Base-by-base conservation (phyloP, 1,139 yeast species). In the Arxiozyma slooffiae region DNA sequence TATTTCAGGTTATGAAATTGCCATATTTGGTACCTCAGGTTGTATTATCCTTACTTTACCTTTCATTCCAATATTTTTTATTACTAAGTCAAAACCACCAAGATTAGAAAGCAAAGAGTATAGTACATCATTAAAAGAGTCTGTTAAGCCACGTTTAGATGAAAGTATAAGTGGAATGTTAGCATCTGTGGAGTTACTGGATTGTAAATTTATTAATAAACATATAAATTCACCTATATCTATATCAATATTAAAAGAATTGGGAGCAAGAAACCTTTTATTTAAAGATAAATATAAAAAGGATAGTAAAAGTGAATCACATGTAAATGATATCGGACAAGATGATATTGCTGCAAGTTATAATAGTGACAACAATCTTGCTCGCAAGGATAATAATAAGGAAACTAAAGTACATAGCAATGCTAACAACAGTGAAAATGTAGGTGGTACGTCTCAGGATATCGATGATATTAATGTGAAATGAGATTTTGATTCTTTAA, bases 81-180 rank as follows among this genome's bases (percentile, higher is more conserved):
- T 26, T 78, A 76, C 55, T 59, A 79, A 90, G 56, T 87, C 86
- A 60, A 87, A 90, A 48, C 98, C 98, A 7, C 96, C 98, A 2
- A 75, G 98, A 54, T 72, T 94, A 50, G 98, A 94, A 63, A 97
- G 98, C 6, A 73, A 92, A 49, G 88, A 82, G 55, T 88, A 87
- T 64, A 80, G 95, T 0, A 67, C 84, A 0, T 70, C 77, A 1
- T 71, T 92, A 53, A 94, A 90, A 61, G 98, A 94, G 67, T 81
- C 88, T 54, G 83, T 94, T 48, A 96, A 98, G 0, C 71, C 85
- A 48, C 92, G 97, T 69, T 73, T 94, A 47, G 97, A 92, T 67
- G 98, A 94, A 67, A 87, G 85, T 54, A 96, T 97, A 0, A 82
- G 80, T 22, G 95, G 86, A 61, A 75, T 98, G 58, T 85, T 90